phyloP scores from a whole-genome alignment of 2,329 filamentous ascomycete species.

The Dothideomycetidae sp. region DNA sequence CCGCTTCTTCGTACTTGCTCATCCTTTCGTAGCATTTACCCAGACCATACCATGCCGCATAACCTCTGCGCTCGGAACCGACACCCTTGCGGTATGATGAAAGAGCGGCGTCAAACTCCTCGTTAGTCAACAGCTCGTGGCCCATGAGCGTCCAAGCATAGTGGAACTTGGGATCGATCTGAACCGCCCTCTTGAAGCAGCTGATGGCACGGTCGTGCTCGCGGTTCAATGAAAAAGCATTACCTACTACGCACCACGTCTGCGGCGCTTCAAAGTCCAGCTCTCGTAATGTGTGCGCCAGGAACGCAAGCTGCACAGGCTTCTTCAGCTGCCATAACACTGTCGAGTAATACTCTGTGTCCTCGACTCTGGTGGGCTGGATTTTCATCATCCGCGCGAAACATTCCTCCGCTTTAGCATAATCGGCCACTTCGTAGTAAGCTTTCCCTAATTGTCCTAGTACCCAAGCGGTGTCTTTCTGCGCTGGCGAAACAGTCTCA shows the following conservation, averaged over 20 bases:
- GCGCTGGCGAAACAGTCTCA: slow-evolving; percentile 52
- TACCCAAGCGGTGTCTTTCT: slow-evolving; percentile 88
- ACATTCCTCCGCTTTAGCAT: slow-evolving; percentile 72
- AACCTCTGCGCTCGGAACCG: slow-evolving; percentile 73
- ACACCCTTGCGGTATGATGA: slow-evolving; percentile 77
- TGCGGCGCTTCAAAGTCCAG: slow-evolving; percentile 79
- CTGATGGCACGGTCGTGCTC: slow-evolving; percentile 90
- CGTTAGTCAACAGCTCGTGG: slow-evolving; percentile 88
- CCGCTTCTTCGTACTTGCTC: slow-evolving; percentile 54
- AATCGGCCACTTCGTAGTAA: slow-evolving; percentile 79
- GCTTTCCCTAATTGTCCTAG: slow-evolving; percentile 80
- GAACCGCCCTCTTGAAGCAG: slow-evolving; percentile 89
- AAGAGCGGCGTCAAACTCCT: slow-evolving; percentile 92
- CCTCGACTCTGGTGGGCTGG: slow-evolving; percentile 69
- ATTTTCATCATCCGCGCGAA: slow-evolving; percentile 68
- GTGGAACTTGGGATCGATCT: slow-evolving; percentile 77
- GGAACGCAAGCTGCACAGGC: slow-evolving; percentile 78
- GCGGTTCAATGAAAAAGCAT: slow-evolving; percentile 80
- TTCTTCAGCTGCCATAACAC: slow-evolving; percentile 97
- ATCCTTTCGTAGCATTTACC: slow-evolving; percentile 48
- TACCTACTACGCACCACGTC: slow-evolving; percentile 90
- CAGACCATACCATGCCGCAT: slow-evolving; percentile 96
- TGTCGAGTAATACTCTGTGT: slow-evolving; percentile 97
- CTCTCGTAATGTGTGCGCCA: slow-evolving; percentile 82
- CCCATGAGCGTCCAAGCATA: slow-evolving; percentile 94